These are phyloP conservation scores for Luffa aegyptiaca DNA, from an alignment of 306 rosid species.

Conservation along the genomic window DNA sequence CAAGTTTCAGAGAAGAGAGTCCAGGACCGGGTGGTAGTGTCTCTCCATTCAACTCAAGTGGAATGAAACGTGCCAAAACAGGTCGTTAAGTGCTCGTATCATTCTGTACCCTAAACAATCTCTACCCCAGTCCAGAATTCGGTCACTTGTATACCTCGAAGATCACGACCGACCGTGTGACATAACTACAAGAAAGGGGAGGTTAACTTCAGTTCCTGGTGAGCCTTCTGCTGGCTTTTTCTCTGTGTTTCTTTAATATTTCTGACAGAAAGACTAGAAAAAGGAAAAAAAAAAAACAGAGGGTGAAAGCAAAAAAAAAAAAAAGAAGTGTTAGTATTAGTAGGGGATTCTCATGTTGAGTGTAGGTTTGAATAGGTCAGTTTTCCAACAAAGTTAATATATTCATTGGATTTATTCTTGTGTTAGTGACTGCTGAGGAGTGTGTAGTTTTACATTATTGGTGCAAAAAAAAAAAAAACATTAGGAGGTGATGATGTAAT, in stretches of 20 bases:
- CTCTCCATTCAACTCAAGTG: conserved; percentile 91
- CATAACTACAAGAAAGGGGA: neutral
- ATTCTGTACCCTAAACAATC: neutral
- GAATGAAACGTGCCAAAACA: conserved; percentile 90
- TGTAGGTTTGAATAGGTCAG: conserved; percentile 31
- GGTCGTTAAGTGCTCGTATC: conserved; percentile 44
- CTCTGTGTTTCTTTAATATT: neutral
- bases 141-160: neutral
- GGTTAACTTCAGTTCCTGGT: conserved; percentile 6
- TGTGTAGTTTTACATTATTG: conserved; percentile 43
- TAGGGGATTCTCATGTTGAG: conserved; percentile 37
- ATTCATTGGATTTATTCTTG: conserved; percentile 98
- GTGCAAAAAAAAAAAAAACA: conserved; percentile 15
- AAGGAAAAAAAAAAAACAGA: neutral
- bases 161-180: neutral
- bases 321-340: neutral
- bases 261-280: conserved; percentile 6
- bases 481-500: conserved; percentile 16
- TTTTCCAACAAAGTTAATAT: conserved; percentile 20
- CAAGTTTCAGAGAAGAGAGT: conserved; percentile 85
- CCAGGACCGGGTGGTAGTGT: conserved; percentile 86
- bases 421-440: conserved; percentile 48
- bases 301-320: neutral
- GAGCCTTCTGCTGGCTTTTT: conserved; percentile 7
- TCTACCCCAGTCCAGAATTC: conserved; percentile 1